Percentiles rank a stretch among this genome's conserved stretches.
phyloP scores from a whole-genome alignment of 768 basidiomycete genomes.

The Rhodocollybia butyracea region DNA sequence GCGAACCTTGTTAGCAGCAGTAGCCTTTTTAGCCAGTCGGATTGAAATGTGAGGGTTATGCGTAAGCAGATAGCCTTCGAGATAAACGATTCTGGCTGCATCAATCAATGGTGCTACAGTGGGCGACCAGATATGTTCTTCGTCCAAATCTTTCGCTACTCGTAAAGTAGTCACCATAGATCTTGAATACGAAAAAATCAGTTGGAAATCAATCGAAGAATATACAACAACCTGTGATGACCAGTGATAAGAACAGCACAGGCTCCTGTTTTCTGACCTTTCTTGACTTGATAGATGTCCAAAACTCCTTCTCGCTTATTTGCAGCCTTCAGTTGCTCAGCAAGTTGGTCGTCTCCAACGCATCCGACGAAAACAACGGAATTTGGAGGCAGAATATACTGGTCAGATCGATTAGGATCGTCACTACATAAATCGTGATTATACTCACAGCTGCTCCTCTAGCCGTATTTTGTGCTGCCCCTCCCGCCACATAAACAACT shows the following conservation, averaged over 20 bases:
- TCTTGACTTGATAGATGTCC: slow-evolving; percentile 65
- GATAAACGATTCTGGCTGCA: slow-evolving; percentile 62
- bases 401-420: slow-evolving; percentile 1
- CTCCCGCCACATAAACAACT: slow-evolving; percentile 72
- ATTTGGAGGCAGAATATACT: slow-evolving; percentile 68
- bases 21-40: slow-evolving; percentile 56
- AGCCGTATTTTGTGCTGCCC: slow-evolving; percentile 76
- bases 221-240: slow-evolving; percentile 49
- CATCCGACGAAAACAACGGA: slow-evolving; percentile 73
- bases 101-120: slow-evolving; percentile 53
- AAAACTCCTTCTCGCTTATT: slow-evolving; percentile 68
- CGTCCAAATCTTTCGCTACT: slow-evolving; percentile 66
- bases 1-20: slow-evolving; percentile 51
- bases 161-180: slow-evolving; percentile 71
- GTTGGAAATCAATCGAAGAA: background rate
- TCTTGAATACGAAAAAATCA: slow-evolving; percentile 25
- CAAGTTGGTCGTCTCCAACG: slow-evolving; percentile 68
- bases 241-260: slow-evolving; percentile 76
- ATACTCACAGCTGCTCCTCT: slow-evolving; percentile 67
- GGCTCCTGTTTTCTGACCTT: slow-evolving; percentile 65
- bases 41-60: slow-evolving; percentile 61
- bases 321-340: slow-evolving; percentile 59
- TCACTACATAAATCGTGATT: slow-evolving; percentile 24
- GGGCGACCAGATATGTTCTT: slow-evolving; percentile 54
- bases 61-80: slow-evolving; percentile 78